phyloP scores from a whole-genome alignment of 192 early-diverging fungal genomes.

The Backusella psychrophila region DNA sequence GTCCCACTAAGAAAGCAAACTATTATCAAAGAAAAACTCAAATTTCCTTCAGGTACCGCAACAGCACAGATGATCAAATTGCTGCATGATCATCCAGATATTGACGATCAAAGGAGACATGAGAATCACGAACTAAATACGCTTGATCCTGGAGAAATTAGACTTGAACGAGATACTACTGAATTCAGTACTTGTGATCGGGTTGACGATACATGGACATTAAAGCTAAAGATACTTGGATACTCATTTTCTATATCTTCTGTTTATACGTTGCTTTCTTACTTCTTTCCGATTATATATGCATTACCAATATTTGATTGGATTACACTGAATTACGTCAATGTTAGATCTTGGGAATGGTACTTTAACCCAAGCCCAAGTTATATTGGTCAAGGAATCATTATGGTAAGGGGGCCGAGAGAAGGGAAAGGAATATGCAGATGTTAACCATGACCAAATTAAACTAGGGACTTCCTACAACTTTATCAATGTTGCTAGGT shows the following conservation, averaged over 20 bases:
- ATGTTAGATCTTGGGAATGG: slow-evolving; percentile 65
- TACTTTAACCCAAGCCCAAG: slow-evolving; percentile 69
- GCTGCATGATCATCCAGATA: slow-evolving; percentile 46
- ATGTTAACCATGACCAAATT: not conserved
- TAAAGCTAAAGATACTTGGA: slow-evolving; percentile 52
- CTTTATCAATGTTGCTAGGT: slow-evolving; percentile 67
- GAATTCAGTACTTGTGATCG: slow-evolving; percentile 10
- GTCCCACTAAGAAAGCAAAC: slow-evolving; percentile 76
- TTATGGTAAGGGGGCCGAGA: slow-evolving; percentile 50
- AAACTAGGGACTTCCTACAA: slow-evolving; percentile 64
- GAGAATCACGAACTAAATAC: not conserved
- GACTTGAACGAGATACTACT: not conserved
- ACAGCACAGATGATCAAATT: slow-evolving; percentile 85
- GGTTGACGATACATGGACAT: slow-evolving; percentile 55
- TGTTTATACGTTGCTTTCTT: slow-evolving; percentile 61
- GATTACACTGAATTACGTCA: slow-evolving; percentile 44
- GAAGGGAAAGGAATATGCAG: not conserved
- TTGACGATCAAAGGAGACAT: slow-evolving; percentile 13
- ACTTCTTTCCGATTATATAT: slow-evolving; percentile 58
- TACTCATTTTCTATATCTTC: slow-evolving; percentile 62
- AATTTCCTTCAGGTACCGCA: slow-evolving; percentile 83
- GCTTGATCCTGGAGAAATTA: not conserved
- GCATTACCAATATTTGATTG: slow-evolving; percentile 60
- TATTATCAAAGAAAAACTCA: slow-evolving; percentile 76
- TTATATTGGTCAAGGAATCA: slow-evolving; percentile 77